phyloP scores from a whole-genome alignment of 1,284 basidiomycete genomes.

The Meira miltonrushii region DNA sequence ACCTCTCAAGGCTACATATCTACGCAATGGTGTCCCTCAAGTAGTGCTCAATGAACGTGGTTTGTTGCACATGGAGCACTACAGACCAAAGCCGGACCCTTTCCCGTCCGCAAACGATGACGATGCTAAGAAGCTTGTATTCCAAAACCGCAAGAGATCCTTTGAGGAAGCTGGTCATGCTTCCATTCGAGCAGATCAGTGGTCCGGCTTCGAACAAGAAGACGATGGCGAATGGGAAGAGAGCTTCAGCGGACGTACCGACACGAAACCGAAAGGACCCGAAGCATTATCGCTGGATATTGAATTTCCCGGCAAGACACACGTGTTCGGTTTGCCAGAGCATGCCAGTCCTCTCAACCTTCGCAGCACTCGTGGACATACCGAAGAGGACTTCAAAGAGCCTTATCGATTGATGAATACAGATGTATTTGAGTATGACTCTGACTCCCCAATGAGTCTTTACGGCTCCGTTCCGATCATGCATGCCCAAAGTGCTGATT shows the following conservation, averaged over 20 bases:
- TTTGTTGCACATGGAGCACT: constrained; percentile 96
- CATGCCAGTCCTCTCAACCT: constrained; percentile 86
- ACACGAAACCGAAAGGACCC: constrained; percentile 95
- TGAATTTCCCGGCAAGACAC: constrained; percentile 80
- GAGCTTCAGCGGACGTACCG: constrained; percentile 75
- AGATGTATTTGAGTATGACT: constrained; percentile 95
- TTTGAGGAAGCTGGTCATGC: constrained; percentile 4
- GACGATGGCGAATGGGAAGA: constrained; percentile 78
- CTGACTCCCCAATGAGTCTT: constrained; percentile 82
- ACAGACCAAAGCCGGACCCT: constrained; percentile 54
- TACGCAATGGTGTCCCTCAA: constrained; percentile 68
- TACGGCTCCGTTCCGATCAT: constrained; percentile 70
- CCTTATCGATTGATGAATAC: constrained; percentile 94
- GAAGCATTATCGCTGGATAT: constrained; percentile 90
- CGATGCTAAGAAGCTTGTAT: constrained; percentile 19
- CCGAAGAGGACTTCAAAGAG: constrained; percentile 57
- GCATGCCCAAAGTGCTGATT: constrained; percentile 60
- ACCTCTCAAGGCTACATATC: constrained; percentile 54
- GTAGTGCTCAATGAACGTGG: constrained; percentile 83
- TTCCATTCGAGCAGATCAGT: constrained; percentile 15
- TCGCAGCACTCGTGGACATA: constrained; percentile 55
- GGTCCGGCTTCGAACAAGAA: constrained; percentile 56
- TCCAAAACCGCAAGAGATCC: constrained; percentile 32
- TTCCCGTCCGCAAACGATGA: constrained; percentile 35
- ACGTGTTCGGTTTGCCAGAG: constrained; percentile 92